These are phyloP conservation scores for Dendrostoma leiphaemia DNA, from an alignment of 2,329 filamentous ascomycete genomes.

Conservation along the genomic window DNA sequence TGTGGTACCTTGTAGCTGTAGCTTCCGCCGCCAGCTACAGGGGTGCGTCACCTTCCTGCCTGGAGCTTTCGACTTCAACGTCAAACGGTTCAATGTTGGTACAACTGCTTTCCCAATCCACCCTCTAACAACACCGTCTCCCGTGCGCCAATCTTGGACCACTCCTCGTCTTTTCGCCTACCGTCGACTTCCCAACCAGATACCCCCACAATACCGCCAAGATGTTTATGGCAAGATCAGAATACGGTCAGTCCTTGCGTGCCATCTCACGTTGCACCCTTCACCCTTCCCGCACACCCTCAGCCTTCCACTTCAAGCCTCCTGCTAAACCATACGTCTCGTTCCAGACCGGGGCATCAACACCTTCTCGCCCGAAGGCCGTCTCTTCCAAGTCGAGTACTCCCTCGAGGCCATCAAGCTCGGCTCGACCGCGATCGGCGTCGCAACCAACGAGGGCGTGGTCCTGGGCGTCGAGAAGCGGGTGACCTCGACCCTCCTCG, in stretches of 20 bases:
- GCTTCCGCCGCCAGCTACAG: conserved; percentile 1
- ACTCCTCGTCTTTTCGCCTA: neutral
- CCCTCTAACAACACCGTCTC: neutral
- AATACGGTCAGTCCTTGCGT: conserved; percentile 77
- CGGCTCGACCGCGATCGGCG: conserved; percentile 95
- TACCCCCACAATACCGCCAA: conserved; percentile 48
- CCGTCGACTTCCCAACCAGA: neutral
- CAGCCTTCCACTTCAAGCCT: conserved; percentile 30
- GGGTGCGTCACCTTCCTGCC: conserved; percentile 24
- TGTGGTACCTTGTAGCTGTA: neutral
- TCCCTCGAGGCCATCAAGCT: conserved; percentile 99
- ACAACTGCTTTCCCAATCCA: neutral
- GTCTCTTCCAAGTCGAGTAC: conserved; percentile 99
- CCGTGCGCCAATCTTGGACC: neutral
- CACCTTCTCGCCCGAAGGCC: conserved; percentile 99
- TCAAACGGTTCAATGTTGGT: too few species aligned
- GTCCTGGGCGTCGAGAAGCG: conserved; percentile 98
- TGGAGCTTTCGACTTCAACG: conserved; percentile 17
- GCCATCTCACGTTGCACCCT: conserved; percentile 8
- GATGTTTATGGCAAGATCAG: conserved; percentile 99
- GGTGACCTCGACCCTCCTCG: conserved; percentile 94
- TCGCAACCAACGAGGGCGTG: conserved; percentile 91
- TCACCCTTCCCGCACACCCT: conserved; percentile 25
- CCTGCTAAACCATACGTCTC: conserved; percentile 20
- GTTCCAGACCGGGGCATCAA: conserved; percentile 94